These are phyloP conservation scores for Suillus occidentalis DNA, from an alignment of 768 basidiomycete genomes.

Conservation along the genomic window DNA sequence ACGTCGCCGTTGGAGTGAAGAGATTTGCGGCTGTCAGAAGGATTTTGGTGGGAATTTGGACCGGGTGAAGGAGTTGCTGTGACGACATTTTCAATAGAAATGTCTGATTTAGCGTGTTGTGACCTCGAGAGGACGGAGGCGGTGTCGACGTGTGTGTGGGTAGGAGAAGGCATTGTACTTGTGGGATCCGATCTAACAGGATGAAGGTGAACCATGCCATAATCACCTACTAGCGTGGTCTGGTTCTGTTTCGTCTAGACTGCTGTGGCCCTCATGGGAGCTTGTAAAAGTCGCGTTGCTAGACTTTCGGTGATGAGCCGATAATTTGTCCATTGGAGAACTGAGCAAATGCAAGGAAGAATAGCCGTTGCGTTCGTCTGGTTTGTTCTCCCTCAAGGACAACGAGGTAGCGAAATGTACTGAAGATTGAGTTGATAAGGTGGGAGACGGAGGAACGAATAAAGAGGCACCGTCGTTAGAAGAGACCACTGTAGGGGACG, in stretches of 20 bases:
- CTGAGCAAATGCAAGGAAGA: slow-evolving; percentile 52
- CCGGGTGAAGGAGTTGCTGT: slow-evolving; percentile 9
- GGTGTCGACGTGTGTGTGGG: slow-evolving; percentile 40
- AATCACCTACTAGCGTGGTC: slow-evolving; percentile 37
- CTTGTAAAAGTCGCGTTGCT: slow-evolving; percentile 59
- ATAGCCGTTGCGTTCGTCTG: slow-evolving; percentile 53
- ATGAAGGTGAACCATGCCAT: slow-evolving; percentile 31
- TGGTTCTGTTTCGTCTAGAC: slow-evolving; percentile 48
- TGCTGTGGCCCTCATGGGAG: slow-evolving; percentile 36
- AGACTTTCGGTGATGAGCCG: slow-evolving; percentile 50
- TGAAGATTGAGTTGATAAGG: slow-evolving; percentile 65
- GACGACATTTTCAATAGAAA: slow-evolving; percentile 9
- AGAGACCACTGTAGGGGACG: slow-evolving; percentile 33
- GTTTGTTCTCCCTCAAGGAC: slow-evolving; percentile 67
- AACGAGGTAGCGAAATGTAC: slow-evolving; percentile 57
- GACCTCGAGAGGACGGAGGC: slow-evolving; percentile 30
- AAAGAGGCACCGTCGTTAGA: slow-evolving; percentile 44
- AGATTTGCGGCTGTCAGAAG: slow-evolving; percentile 20
- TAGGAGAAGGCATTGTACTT: slow-evolving; percentile 37
- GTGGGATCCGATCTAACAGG: slow-evolving; percentile 37
- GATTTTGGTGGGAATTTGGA: neutral
- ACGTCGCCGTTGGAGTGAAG: slow-evolving; percentile 21
- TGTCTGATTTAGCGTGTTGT: slow-evolving; percentile 10
- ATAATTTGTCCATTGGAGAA: slow-evolving; percentile 34
- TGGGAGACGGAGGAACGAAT: slow-evolving; percentile 68